Evolutionary conservation across 768 basidiomycete genomes (phyloP).

Genomic region (Dacryopinax primogenitus): DNA sequence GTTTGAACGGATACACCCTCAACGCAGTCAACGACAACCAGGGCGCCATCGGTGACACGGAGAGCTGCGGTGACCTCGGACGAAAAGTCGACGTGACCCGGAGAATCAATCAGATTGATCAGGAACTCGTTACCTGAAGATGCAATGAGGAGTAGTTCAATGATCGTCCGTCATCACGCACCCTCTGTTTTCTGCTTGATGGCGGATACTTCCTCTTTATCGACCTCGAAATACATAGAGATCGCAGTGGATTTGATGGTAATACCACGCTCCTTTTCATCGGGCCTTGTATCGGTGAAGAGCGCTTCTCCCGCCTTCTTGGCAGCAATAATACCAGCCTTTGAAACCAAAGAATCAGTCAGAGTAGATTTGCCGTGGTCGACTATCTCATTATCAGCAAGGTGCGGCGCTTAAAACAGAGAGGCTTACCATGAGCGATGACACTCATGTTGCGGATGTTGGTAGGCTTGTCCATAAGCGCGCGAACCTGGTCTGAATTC

Average conservation of each 20-base stretch:
- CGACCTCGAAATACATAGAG: slow-evolving; percentile 97
- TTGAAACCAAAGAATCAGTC: slow-evolving; percentile 96
- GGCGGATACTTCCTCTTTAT: slow-evolving; percentile 69
- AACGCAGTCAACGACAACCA: slow-evolving; percentile 98
- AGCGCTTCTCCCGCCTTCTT: slow-evolving; percentile 93
- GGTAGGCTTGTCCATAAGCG: slow-evolving; percentile 76
- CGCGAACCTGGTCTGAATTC: slow-evolving; percentile 65
- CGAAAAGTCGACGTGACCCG: slow-evolving; percentile 99
- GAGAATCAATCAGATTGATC: slow-evolving; percentile 99
- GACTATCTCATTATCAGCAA: slow-evolving; percentile 40
- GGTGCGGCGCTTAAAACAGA: slow-evolving; percentile 15
- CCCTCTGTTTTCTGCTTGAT: slow-evolving; percentile 94
- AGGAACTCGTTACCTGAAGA: slow-evolving; percentile 79
- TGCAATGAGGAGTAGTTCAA: slow-evolving; percentile 6
- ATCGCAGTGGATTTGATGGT: slow-evolving; percentile 99
- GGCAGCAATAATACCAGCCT: slow-evolving; percentile 95
- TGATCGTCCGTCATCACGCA: slow-evolving; percentile 27
- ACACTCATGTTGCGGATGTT: slow-evolving; percentile 95
- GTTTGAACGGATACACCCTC: slow-evolving; percentile 99
- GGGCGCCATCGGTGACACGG: slow-evolving; percentile 98
- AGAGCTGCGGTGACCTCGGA: slow-evolving; percentile 99
- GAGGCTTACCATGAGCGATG: slow-evolving; percentile 67
- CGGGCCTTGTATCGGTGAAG: slow-evolving; percentile 92
- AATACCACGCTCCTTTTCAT: slow-evolving; percentile 99
- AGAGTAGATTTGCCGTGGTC: slow-evolving; percentile 99